These are phyloP conservation scores for Brassica hybrid DNA, from an alignment of 441 rosid species.

Conservation along the genomic window DNA sequence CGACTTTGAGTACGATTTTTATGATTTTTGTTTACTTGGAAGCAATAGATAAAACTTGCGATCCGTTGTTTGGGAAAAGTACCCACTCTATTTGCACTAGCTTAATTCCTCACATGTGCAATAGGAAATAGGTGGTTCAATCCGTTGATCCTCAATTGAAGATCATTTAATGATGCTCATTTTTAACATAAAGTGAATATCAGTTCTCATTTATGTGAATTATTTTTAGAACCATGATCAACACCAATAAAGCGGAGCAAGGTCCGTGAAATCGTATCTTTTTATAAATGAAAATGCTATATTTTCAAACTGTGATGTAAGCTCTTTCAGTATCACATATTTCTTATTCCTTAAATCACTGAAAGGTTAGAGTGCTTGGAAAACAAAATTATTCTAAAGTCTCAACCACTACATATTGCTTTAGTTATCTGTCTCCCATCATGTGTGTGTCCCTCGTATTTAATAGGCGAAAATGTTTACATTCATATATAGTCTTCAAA, in stretches of 20 bases:
- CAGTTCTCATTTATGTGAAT: background rate
- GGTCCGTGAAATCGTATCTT: background rate
- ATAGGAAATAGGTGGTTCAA: background rate
- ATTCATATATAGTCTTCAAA: slow-evolving; percentile 9
- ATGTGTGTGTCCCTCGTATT: slow-evolving; percentile 7
- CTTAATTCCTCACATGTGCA: background rate
- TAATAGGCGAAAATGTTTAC: background rate
- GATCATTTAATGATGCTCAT: no score
- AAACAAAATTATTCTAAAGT: background rate
- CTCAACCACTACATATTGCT: slow-evolving; percentile 33
- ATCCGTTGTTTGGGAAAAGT: slow-evolving; percentile 1
- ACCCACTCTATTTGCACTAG: background rate
- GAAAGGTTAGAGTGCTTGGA: slow-evolving; percentile 2
- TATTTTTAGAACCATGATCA: background rate
- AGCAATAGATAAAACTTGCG: background rate
- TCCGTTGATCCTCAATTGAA: background rate
- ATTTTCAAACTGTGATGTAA: slow-evolving; percentile 4
- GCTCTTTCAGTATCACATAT: background rate
- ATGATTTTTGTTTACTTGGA: background rate
- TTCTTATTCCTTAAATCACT: background rate
- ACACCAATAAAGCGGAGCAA: background rate
- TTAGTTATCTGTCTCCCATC: slow-evolving; percentile 13
- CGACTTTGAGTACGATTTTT: background rate
- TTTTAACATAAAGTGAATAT: no score
- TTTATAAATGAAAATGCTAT: background rate